A percentile compares a stretch with the other conserved stretches of the same genome.
phyloP scores from a whole-genome alignment of 179 eudicot species.

The Beta corolliflora region DNA sequence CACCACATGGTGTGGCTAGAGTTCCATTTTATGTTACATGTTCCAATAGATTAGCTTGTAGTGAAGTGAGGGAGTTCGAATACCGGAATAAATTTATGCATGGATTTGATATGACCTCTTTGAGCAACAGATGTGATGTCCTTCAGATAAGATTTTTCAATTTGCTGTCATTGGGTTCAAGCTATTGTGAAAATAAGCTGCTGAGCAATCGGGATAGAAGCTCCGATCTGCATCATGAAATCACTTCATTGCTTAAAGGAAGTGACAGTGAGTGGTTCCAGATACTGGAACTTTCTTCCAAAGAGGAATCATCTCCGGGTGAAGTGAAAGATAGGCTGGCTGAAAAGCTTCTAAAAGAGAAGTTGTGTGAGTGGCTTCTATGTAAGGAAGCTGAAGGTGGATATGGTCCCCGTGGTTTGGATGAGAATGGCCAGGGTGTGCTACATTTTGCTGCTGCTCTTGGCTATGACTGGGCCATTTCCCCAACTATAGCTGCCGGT shows the following conservation, averaged over 20 bases:
- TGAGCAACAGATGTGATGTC: neutral
- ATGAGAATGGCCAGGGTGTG: conserved; percentile 83
- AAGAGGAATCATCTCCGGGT: conserved; percentile 37
- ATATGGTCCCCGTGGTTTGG: conserved; percentile 62
- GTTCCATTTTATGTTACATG: conserved; percentile 86
- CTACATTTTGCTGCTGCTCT: conserved; percentile 87
- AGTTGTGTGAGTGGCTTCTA: conserved; percentile 65
- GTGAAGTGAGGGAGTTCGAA: conserved; percentile 93
- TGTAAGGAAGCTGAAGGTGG: conserved; percentile 70
- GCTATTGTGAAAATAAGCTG: conserved; percentile 25
- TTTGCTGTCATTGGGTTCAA: conserved; percentile 51
- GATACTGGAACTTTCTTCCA: conserved; percentile 38
- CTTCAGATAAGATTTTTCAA: conserved; percentile 58
- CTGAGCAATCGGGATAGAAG: conserved; percentile 26
- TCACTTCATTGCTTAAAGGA: conserved; percentile 42
- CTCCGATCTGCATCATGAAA: conserved; percentile 38
- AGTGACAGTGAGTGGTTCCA: conserved; percentile 54
- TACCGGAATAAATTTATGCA: conserved; percentile 35
- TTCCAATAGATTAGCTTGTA: conserved; percentile 85
- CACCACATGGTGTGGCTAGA: conserved; percentile 58
- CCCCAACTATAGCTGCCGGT: conserved; percentile 68
- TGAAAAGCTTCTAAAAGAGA: conserved; percentile 64
- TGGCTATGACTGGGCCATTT: conserved; percentile 84
- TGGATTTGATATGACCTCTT: conserved; percentile 38
- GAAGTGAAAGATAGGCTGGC: conserved; percentile 49